Evolutionary conservation across 306 rosid genomes (phyloP), one percentile per base, ranked within the genome.

Genomic region (Fagus sylvatica): DNA sequence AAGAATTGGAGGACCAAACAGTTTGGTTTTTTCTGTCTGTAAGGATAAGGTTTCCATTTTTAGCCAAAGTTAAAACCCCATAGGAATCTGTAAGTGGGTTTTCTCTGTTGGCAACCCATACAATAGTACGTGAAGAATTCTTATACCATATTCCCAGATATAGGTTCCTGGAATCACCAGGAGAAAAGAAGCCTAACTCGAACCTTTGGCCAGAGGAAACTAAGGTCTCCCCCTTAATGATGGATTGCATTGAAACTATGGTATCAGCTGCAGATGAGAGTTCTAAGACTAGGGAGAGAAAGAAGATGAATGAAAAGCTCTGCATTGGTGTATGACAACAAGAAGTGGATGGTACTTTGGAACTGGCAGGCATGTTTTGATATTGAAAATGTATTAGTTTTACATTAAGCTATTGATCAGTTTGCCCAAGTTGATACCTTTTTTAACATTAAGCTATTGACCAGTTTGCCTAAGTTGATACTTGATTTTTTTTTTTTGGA

Each of bases 91-190:
- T 30, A 9, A 59, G 33, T n/a, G 66, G 66, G 37, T 1, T 28
- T 6, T 59, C 66, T 59, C 79, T 74, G 75, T 80, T 80, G 32
- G 85, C 81, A 33, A 77, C 54, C 81, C 85, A 82, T 8, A 69
- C 84, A 71, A 70, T 51, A 5, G 1, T 30, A 17, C 10, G 11
- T 4, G 77, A 73, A 3, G 51, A 30, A 2, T n/a, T 70, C 53
- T 53, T 76, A 62, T 72, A 81, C 85, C 75, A 76, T 34, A 76
- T 72, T 42, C 81, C 81, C 37, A 81, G 2, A 49, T 76, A 83
- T 48, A 69, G 39, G 36, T 56, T 76, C 2, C 33, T 3, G 1
- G 76, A 78, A 16, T 36, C 69, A 15, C 17, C 53, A 3, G 42
- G 49, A 56, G 12, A 69, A 37, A 79, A 84, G 81, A 84, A 73